Evolutionary conservation across 2,329 filamentous ascomycete genomes (phyloP), one percentile per base, ranked within the genome.

Genomic region (Verticillium longisporum): DNA sequence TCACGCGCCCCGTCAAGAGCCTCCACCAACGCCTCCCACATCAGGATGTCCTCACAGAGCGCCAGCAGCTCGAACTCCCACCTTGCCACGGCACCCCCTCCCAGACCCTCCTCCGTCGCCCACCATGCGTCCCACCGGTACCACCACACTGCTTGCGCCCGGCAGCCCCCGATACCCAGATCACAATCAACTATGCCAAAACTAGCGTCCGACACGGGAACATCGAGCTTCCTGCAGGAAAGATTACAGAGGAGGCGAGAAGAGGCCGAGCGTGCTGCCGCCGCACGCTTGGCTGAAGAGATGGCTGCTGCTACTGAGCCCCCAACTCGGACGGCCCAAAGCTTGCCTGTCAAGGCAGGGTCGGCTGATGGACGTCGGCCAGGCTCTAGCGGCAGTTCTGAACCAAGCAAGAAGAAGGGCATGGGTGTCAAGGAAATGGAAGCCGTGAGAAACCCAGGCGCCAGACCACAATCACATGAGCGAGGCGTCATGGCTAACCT

Each of bases 391-490:
- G 70, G 71, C 26, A 58, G 37, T 26, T 45, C 41, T 61, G 80
- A 83, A 9, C 60, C 69, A 9, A 65, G 71, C 11, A 80, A 76
- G 66, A 80, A 80, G 64, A 85, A 81, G 65, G 80, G 80, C 4
- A 77, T 88, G 72, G 87, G 87, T 2, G 75, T 86, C 6, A 87
- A 88, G 69, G 87, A 90, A 66, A 86, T 88, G 77, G 88, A 91
- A 71, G 79, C 86, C 75, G 85, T 87, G 73, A 61, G 78, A 63
- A 21, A 56, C 10, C 21, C 7, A 56, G 9, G 7, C 11, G 31
- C 32, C 6, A 18, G 15, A 41, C 38, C 54, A 65, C 50, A 56
- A 2, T 57, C 41, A 14, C 61, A 55, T 65, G 1, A 6, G 26
- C 26, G 13, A 33, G 0, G 15, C n/a, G 10, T 36, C 50, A 34